phyloP scores from a whole-genome alignment of 768 basidiomycete species.

The Naganishia onofrii region DNA sequence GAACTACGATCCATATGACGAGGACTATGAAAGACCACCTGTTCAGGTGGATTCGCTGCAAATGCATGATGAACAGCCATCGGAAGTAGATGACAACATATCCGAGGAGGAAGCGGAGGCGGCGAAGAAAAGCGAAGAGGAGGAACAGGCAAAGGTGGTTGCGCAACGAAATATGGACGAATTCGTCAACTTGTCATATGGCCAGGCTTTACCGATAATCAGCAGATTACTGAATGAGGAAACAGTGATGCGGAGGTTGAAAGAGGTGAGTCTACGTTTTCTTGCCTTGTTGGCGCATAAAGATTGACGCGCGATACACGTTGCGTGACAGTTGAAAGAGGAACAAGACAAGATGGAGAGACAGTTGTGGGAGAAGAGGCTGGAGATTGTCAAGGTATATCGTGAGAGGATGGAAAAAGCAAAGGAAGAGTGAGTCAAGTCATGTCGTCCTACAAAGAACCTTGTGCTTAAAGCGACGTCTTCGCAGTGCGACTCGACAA shows the following conservation, averaged over 20 bases:
- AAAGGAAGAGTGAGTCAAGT: slow-evolving; percentile 1
- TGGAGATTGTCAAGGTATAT: slow-evolving; percentile 13
- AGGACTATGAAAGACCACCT: neutral
- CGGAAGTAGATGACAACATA: neutral
- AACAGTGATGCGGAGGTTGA: slow-evolving; percentile 8
- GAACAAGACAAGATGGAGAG: slow-evolving; percentile 16
- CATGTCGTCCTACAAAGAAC: too few species aligned
- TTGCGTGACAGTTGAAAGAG: slow-evolving; percentile 8
- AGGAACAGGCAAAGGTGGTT: neutral
- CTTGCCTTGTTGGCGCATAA: neutral
- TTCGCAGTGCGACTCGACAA: neutral
- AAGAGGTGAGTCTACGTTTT: neutral
- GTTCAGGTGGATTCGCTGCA: neutral
- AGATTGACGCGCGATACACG: neutral
- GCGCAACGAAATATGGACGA: neutral
- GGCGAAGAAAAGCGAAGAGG: neutral
- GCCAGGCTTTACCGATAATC: neutral
- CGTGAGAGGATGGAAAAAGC: slow-evolving; percentile 11
- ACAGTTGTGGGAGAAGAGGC: slow-evolving; percentile 18
- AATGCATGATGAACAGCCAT: neutral
- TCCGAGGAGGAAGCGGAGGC: neutral
- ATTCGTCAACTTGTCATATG: slow-evolving; percentile 14
- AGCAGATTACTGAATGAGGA: neutral
- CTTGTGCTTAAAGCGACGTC: neutral
- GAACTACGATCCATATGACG: slow-evolving; percentile 6